Percentiles rank a stretch among this genome's conserved stretches.
Conservation (phyloP, 2,329 filamentous ascomycete genomes). For the Xylariaceae sp. region DNA sequence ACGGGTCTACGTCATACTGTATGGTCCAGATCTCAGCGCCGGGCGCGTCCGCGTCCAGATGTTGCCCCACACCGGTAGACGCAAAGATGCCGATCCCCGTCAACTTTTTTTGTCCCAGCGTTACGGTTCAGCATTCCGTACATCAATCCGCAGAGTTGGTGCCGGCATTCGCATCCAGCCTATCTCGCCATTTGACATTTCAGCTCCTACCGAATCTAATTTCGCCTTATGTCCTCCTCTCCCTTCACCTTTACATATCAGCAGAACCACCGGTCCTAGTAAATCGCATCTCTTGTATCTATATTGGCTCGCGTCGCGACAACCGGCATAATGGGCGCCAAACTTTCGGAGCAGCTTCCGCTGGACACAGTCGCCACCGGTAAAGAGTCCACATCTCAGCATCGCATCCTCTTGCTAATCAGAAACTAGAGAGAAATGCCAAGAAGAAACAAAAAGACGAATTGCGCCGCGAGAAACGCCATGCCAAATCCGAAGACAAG, state of each 20-base stretch:
- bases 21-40: too few species aligned
- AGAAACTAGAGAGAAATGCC: slow-evolving; percentile 29
- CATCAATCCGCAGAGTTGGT: not conserved
- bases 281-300: too few species aligned
- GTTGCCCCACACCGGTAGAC: slow-evolving; percentile 19
- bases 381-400: slow-evolving; percentile 4
- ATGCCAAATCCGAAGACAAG: slow-evolving; percentile 37
- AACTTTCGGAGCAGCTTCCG: slow-evolving; percentile 25
- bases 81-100: not conserved
- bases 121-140: not conserved
- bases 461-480: slow-evolving; percentile 37
- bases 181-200: not conserved
- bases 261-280: too few species aligned
- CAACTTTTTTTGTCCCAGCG: slow-evolving; percentile 14
- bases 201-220: not conserved
- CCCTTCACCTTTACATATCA: not conserved
- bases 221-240: not conserved
- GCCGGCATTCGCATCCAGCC: not conserved
- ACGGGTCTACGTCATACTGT: too few species aligned
- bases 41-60: too few species aligned
- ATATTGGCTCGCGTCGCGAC: not conserved
- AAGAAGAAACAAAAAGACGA: slow-evolving; percentile 30
- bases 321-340: slow-evolving; percentile 22
- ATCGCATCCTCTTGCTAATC: slow-evolving; percentile 8
- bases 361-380: slow-evolving; percentile 25